A percentile compares a stretch with the other conserved stretches of the same genome.
Evolutionary conservation across 257 asterid species (phyloP).

Genomic region (Plantago ovata): DNA sequence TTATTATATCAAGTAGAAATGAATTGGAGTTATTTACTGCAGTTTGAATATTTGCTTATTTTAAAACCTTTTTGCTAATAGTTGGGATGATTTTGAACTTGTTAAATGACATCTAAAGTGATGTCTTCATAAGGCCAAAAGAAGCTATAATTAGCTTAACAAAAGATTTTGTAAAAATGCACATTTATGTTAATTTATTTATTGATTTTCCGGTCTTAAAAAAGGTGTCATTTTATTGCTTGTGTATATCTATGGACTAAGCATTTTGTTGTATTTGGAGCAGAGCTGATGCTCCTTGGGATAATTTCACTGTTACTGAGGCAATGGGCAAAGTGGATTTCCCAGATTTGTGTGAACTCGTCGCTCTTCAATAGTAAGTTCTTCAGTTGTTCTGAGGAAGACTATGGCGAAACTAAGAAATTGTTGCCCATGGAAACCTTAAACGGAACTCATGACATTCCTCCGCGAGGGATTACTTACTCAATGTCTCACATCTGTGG

Average conservation of each 20-base stretch:
- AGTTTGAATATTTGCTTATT: too few species aligned
- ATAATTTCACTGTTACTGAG: conserved; percentile 80
- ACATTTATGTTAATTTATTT: neutral
- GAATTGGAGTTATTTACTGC: too few species aligned
- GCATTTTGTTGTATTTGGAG: neutral
- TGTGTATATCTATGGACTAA: neutral
- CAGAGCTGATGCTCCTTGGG: conserved; percentile 94
- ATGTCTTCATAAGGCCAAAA: too few species aligned
- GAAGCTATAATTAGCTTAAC: too few species aligned
- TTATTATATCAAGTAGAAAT: too few species aligned
- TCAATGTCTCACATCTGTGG: conserved; percentile 58
- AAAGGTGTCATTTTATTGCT: neutral
- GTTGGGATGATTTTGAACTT: too few species aligned
- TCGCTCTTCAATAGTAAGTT: conserved; percentile 77
- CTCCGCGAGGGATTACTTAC: conserved; percentile 42
- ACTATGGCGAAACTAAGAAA: conserved; percentile 36
- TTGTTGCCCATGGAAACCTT: conserved; percentile 26
- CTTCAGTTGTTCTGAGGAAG: conserved; percentile 64
- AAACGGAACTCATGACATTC: conserved; percentile 45
- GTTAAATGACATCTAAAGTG: too few species aligned
- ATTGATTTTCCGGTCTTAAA: neutral
- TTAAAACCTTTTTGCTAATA: too few species aligned
- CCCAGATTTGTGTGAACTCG: conserved; percentile 72
- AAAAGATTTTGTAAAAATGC: too few species aligned
- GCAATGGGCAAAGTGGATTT: conserved; percentile 85